Evolutionary conservation across 345 rosid species (phyloP), one percentile per base, ranked within the genome.

Genomic region (Citrus mangshanensis): DNA sequence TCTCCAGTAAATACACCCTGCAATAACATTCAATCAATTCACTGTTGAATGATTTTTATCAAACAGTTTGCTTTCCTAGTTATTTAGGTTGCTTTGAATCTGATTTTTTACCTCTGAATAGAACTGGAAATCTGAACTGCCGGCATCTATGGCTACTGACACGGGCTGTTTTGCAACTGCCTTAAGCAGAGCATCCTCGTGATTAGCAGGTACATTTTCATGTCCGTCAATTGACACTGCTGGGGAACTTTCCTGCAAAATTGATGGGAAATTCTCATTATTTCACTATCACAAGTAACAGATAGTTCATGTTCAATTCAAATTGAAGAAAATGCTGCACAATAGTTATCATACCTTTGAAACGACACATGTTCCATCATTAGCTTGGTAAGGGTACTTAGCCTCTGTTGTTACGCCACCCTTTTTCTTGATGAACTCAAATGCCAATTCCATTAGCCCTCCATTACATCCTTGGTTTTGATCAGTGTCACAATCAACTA

Each of bases 71-170:
- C 21, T 54, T 54, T 18, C 7, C 22, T 54, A 5, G 58, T 54
- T 54, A 54, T 18, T 1, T 54, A 54, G 19, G 58, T 54, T 54
- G 22, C 58, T 54, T 54, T 54, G 7, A 54, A 54, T 54, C 58
- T 46, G 27, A 35, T 25, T 1, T 10, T 2, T 79, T 82, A 89
- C 95, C 95, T 93, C 93, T 9, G 93, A 91, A 88, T 93, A 93
- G 86, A 93, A 88, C 84, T 93, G 93, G 77, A 93, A 91, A 79
- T 93, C 95, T 7, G 90, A 85, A 78, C 93, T 84, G 16, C 91
- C 93, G 35, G 92, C 90, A 27, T 93, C 97, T 9, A 93, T 89
- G 61, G 97, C 97, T 8, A 93, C 95, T 3, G 93, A 84, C 14
- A 89, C 85, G 13, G 92, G 95, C 76, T 93, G 93, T 79, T 93